Base-by-base conservation (phyloP, 1,284 basidiomycete species). In the Serendipita sp. region DNA sequence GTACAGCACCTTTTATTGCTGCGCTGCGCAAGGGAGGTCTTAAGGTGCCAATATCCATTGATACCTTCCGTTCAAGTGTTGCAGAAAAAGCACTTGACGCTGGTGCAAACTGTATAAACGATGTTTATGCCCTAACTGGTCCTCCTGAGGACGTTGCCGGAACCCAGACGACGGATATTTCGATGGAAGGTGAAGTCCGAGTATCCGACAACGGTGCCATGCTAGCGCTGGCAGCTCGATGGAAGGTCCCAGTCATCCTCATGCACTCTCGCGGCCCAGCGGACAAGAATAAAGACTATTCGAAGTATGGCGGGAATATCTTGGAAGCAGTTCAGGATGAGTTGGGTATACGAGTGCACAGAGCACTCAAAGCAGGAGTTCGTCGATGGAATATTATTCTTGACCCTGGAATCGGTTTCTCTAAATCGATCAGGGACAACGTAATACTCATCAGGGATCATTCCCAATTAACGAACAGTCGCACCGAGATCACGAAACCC, bases 341-440 rank as follows among this genome's bases (percentile, higher is more conserved):
- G 72, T 79, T 99, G 1, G 85, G 83, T 0, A 73, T 73, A 38
- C 85, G 85, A 67, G 82, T 96, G 0, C 76, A 83, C 2, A 69
- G 71, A 1, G 86, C 93, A 12, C 78, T 95, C n/a, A 77, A 78
- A 13, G 86, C 87, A 0, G 92, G 93, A 5, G 75, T 99, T 3
- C 79, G 89, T 62, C 74, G 91, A 35, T 99, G 95, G 95, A 82
- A 92, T 67, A 84, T 98, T 63, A 81, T 98, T 61, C 78, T 91
- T 12, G 96, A 98, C 74, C 93, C 95, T 0, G 95, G 96, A 0
- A 77, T 99, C 61, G 95, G 96, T 3, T 99, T 98, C 71, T 95
- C 94, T 71, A 99, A 99, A 74, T 82, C 84, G 0, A 72, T 85
- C 1, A 77, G 84, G 22, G 91, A 82, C 2, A 95, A 96, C 72